Evolutionary conservation across 2,329 filamentous ascomycete genomes (phyloP), one percentile per base, ranked within the genome.

Genomic region (Apiospora aurea): DNA sequence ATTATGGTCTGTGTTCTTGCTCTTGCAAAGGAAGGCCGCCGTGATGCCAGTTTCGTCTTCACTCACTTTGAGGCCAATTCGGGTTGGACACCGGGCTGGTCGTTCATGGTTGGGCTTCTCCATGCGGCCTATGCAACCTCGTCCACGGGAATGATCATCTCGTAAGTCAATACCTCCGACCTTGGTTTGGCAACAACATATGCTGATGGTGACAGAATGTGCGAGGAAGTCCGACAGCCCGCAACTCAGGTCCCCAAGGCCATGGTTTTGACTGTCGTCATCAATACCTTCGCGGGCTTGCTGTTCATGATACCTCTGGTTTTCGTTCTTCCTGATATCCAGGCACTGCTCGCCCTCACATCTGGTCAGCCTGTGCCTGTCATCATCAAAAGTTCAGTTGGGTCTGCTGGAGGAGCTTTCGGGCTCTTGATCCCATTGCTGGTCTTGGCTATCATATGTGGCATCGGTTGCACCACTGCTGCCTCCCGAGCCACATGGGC

Each of bases 61-160:
- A 87, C 85, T n/a, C 85, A 91, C 76, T 93, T 94, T 77, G 90
- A 93, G 78, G 84, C 87, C 38, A 87, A 86, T 73, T 93, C 92
- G 4, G 92, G 92, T 72, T 95, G 92, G 92, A 83, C 86, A 4
- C 84, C 87, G 57, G 92, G 92, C 77, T 94, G 92, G 92, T 91
- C 91, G 4, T 94, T 93, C 83, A 90, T 88, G 79, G 90, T 94
- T 72, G 92, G 92, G 78, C 86, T 94, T 41, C 84, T 94, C 26
- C 92, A 93, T 77, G 92, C 90, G 69, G 92, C 90, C 74, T 94
- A 94, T 78, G 91, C 91, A 67, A 93, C 92, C 18, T 94, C 92
- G 4, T 92, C 91, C 21, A 94, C 92, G 0, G 93, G 93, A 82
- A 94, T 94, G 92, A 92, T 94, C 72, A 92, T 94, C 79, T 92